Evolutionary conservation across 148 eudicot genomes (phyloP).

Genomic region (Oxyria digyna): DNA sequence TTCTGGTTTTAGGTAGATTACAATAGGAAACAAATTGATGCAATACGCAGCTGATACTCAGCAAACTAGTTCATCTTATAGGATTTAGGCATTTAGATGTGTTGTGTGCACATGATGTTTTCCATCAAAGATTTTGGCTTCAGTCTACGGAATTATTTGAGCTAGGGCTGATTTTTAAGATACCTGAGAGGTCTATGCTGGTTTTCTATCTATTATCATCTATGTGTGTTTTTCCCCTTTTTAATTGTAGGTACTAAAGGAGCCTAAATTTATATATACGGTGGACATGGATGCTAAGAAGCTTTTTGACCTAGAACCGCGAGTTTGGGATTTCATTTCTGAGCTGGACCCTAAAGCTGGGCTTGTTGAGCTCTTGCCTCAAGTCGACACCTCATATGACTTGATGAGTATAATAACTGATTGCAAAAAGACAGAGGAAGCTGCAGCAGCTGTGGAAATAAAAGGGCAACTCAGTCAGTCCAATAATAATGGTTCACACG

Average conservation of each 20-base stretch:
- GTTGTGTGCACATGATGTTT: neutral
- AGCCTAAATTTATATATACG: slow-evolving; percentile 84
- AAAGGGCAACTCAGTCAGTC: slow-evolving; percentile 14
- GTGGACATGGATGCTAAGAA: slow-evolving; percentile 83
- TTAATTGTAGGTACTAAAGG: slow-evolving; percentile 43
- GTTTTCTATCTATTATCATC: neutral
- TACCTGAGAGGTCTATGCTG: neutral
- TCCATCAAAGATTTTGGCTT: neutral
- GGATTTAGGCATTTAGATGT: neutral
- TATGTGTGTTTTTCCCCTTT: neutral
- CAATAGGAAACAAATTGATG: neutral
- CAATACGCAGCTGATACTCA: neutral
- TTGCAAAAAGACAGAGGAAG: slow-evolving; percentile 28
- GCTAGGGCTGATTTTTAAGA: neutral
- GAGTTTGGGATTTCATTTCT: slow-evolving; percentile 71
- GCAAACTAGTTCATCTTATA: neutral
- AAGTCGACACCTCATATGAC: slow-evolving; percentile 39
- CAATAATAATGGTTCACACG: slow-evolving; percentile 15
- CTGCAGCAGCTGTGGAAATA: slow-evolving; percentile 15
- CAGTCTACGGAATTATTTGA: neutral
- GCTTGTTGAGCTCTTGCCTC: slow-evolving; percentile 49
- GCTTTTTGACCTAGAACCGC: slow-evolving; percentile 59
- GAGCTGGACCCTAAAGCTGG: slow-evolving; percentile 68
- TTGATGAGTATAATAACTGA: slow-evolving; percentile 34
- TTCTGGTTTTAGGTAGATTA: neutral